These are phyloP conservation scores for Podila epicladia DNA, from an alignment of 192 early-diverging fungal species.

Conservation along the genomic window DNA sequence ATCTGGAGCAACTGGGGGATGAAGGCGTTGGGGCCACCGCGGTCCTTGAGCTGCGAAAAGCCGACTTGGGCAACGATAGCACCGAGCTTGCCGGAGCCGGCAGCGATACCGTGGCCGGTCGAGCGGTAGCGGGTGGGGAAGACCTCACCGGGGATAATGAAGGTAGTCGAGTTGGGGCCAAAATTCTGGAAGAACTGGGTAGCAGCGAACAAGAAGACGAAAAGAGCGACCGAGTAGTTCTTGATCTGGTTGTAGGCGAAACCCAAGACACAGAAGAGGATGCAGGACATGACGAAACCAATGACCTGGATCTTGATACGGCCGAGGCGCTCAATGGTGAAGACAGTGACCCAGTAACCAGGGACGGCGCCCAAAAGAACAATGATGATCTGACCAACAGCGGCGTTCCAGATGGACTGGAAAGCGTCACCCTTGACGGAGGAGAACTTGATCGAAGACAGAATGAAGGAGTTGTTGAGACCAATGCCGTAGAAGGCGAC, in stretches of 20 bases:
- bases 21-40: slow-evolving; percentile 70
- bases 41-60: slow-evolving; percentile 76
- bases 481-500: slow-evolving; percentile 87
- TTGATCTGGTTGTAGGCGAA: slow-evolving; percentile 77
- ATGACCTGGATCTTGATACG: slow-evolving; percentile 90
- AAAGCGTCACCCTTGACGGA: slow-evolving; percentile 48
- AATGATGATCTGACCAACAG: slow-evolving; percentile 92
- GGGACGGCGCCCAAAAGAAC: slow-evolving; percentile 84
- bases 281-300: slow-evolving; percentile 77
- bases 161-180: slow-evolving; percentile 94
- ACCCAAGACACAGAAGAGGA: slow-evolving; percentile 79
- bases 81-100: slow-evolving; percentile 82
- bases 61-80: slow-evolving; percentile 80
- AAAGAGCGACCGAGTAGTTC: slow-evolving; percentile 62
- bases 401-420: slow-evolving; percentile 55
- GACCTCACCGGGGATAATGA: slow-evolving; percentile 84
- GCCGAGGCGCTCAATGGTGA: slow-evolving; percentile 85
- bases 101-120: slow-evolving; percentile 84
- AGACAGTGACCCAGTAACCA: slow-evolving; percentile 95
- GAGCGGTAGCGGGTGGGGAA: slow-evolving; percentile 87
- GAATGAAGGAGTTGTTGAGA: slow-evolving; percentile 80
- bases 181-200: slow-evolving; percentile 92
- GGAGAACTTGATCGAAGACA: slow-evolving; percentile 76
- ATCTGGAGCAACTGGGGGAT: slow-evolving; percentile 72
- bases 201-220: slow-evolving; percentile 71